Percentiles rank a stretch among this genome's conserved stretches.
phyloP scores from a whole-genome alignment of 371 early-diverging fungal species.

The Choanephora cucurbitarum region DNA sequence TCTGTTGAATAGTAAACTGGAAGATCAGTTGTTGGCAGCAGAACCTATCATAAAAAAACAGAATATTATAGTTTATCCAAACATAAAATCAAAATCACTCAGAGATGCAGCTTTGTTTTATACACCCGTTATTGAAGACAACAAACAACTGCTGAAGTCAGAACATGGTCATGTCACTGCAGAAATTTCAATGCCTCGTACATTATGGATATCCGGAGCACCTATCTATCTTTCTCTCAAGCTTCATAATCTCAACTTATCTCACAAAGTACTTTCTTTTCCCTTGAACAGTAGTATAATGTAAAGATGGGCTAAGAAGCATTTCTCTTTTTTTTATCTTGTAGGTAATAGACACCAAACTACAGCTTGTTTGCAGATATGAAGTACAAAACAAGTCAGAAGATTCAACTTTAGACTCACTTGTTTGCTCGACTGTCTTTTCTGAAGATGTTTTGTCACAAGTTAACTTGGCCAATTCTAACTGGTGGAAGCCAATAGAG shows the following conservation, averaged over 20 bases:
- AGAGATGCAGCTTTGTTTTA: slow-evolving; percentile 9
- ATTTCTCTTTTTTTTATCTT: not conserved
- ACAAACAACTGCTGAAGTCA: slow-evolving; percentile 12
- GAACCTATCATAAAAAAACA: slow-evolving; percentile 1
- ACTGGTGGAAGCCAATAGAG: slow-evolving; percentile 35
- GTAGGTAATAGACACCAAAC: slow-evolving; percentile 28
- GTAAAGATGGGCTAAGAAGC: no score
- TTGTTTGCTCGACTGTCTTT: slow-evolving; percentile 14
- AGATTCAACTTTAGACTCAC: no score
- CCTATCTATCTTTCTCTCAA: slow-evolving; percentile 32
- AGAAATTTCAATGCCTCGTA: slow-evolving; percentile 20
- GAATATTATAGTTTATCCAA: slow-evolving; percentile 2
- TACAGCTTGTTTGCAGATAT: slow-evolving; percentile 35
- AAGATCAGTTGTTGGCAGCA: not conserved
- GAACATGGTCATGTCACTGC: slow-evolving; percentile 13
- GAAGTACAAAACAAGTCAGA: slow-evolving; percentile 1
- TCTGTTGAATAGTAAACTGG: slow-evolving; percentile 3
- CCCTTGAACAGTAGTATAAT: no score
- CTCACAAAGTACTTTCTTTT: slow-evolving; percentile 6
- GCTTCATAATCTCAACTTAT: slow-evolving; percentile 16
- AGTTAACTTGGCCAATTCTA: slow-evolving; percentile 10
- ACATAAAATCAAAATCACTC: slow-evolving; percentile 3
- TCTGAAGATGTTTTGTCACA: slow-evolving; percentile 22
- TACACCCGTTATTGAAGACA: not conserved
- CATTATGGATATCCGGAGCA: slow-evolving; percentile 38